Base-by-base conservation (phyloP, 257 asterid species). In the Solanum ossicruentum region DNA sequence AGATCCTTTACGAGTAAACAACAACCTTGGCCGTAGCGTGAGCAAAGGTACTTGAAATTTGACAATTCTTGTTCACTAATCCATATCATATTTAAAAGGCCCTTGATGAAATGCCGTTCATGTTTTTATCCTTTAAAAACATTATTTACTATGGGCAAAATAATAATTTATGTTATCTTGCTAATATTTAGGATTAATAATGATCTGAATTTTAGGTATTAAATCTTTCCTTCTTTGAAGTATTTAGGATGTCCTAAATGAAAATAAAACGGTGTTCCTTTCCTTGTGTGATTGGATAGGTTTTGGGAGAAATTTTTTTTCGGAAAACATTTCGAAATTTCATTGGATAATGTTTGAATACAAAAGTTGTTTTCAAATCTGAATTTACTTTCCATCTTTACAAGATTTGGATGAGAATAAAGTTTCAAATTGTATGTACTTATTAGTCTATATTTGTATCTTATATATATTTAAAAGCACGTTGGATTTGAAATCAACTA, bases 11-110 rank as follows among this genome's bases (percentile, higher is more conserved):
- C 98, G 99, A 57, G 98, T 94, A 85, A 97, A 90, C 94, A 97
- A 97, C 92, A 97, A 97, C 86, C 99, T 97, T 89, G 99, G 99
- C 20, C 98, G 99, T 73, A 97, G 99, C 90, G 98, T 97, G 84
- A 97, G 97, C 90, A 97, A 97, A 95, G 99, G 99, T 97, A 92
- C 86, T 79, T 58, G 56, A 81, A 55, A 51, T 82, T 85, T 84
- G 61, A 63, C 57, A 39, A 57, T 55, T 58, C 17, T 72, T 39
- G 81, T 61, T 55, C 10, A 17, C 8, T 77, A 12, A 23, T 65
- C 18, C 23, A 17, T 65, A 65, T 17, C 26, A 26, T 65, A 65
- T 26, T 65, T 2, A 9, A 26, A 13, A 26, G 10, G 71, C 43
- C 43, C 71, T 65, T 26, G 3, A 20, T 65, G 20, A 65, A 26